phyloP scores from a whole-genome alignment of 2,329 filamentous ascomycete genomes.

The Talaromyces verruculosus region DNA sequence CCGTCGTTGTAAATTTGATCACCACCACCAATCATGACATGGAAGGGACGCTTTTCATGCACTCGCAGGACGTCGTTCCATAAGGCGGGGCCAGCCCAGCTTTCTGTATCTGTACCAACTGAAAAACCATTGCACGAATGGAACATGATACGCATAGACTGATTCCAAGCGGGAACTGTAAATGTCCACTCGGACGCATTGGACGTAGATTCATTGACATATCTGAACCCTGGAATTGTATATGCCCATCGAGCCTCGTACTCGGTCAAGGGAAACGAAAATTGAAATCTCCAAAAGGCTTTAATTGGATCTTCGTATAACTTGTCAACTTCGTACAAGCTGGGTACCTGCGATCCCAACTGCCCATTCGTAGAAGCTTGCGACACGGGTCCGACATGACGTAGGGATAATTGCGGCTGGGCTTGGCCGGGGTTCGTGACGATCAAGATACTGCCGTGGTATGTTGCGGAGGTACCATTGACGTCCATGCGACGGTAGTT shows the following conservation, averaged over 20 bases:
- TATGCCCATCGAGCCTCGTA: constrained; percentile 81
- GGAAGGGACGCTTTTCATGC: constrained; percentile 60
- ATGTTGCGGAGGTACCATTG: constrained; percentile 45
- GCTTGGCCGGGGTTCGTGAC: constrained; percentile 72
- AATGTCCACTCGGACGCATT: constrained; percentile 52
- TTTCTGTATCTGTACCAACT: constrained; percentile 63
- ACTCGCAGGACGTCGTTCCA: constrained; percentile 66
- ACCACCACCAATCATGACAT: constrained; percentile 80
- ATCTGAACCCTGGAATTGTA: constrained; percentile 64
- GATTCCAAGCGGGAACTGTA: constrained; percentile 57
- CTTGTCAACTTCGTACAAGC: constrained; percentile 51
- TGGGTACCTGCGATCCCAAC: constrained; percentile 3
- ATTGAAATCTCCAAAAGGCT: constrained; percentile 61
- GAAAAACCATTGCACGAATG: constrained; percentile 69
- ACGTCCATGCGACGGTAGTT: constrained; percentile 51
- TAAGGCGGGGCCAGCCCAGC: constrained; percentile 61
- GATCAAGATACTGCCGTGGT: constrained; percentile 83
- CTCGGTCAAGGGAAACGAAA: constrained; percentile 64
- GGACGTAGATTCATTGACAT: constrained; percentile 58
- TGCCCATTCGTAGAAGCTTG: constrained; percentile 26
- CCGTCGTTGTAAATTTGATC: constrained; percentile 81
- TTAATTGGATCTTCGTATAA: constrained; percentile 61
- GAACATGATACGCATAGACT: constrained; percentile 70
- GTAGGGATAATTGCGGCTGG: constrained; percentile 58
- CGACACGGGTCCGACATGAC: constrained; percentile 35